A percentile compares a stretch with the other conserved stretches of the same genome.
Conservation (phyloP, 352 stramenopile genomes). For the Phytophthora pluvialis region DNA sequence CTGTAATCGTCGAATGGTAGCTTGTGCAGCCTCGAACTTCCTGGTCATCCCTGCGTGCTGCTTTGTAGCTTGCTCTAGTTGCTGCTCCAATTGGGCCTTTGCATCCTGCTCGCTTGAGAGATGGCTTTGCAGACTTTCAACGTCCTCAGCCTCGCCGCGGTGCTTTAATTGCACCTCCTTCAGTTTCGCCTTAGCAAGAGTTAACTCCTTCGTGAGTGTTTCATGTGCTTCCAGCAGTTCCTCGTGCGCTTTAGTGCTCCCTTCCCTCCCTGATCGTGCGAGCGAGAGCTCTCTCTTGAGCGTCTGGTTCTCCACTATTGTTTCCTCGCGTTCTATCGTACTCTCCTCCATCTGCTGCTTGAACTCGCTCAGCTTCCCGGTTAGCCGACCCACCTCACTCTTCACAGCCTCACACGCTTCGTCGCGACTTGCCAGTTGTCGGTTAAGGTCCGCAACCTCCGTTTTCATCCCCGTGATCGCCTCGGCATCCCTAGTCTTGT, state of each 20-base stretch:
- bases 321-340: conserved; percentile 37
- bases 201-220: conserved; percentile 28
- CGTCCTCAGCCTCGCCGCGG: conserved; percentile 14
- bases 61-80: conserved; percentile 33
- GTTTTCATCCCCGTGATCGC: conserved; percentile 26
- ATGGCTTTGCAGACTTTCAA: conserved; percentile 27
- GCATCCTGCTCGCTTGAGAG: conserved; percentile 31
- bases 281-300: conserved; percentile 45
- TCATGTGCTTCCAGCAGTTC: conserved; percentile 33
- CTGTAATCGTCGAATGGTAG: conserved; percentile 37
- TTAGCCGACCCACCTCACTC: conserved; percentile 28
- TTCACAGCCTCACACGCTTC: conserved; percentile 28
- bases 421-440: conserved; percentile 34
- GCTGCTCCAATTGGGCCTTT: conserved; percentile 24
- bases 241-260: conserved; percentile 16
- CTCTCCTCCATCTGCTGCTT: conserved; percentile 31
- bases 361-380: conserved; percentile 27
- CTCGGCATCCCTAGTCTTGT: conserved; percentile 40
- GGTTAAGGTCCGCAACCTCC: conserved; percentile 27
- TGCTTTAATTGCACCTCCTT: conserved; percentile 33
- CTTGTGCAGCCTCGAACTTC: conserved; percentile 43
- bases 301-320: conserved; percentile 31
- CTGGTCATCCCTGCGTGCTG: conserved; percentile 26
- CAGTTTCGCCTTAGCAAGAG: conserved; percentile 31
- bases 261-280: conserved; percentile 28